A percentile compares a stretch with the other conserved stretches of the same genome.
Conservation (phyloP, 2,329 filamentous ascomycete genomes). For the Alternaria conjuncta region DNA sequence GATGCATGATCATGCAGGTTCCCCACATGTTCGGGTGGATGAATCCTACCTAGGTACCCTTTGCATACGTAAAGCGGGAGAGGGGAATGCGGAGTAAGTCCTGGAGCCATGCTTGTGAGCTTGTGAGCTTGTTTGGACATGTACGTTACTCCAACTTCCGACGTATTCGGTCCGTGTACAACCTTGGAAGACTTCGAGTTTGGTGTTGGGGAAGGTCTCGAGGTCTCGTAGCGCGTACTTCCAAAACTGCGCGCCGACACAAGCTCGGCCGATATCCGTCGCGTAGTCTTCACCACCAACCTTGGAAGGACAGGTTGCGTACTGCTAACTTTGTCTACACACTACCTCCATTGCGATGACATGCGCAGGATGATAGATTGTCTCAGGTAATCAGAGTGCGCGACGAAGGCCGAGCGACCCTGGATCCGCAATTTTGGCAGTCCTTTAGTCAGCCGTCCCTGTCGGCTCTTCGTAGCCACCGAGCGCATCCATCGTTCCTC, state of each 20-base stretch:
- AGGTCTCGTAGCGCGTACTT: background rate
- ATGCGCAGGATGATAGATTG: background rate
- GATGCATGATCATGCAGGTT: slow-evolving; percentile 1
- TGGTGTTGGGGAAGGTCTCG: background rate
- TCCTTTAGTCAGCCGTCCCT: background rate
- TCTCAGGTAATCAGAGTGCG: background rate
- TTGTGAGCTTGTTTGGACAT: background rate
- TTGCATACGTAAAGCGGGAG: background rate
- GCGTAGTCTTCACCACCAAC: background rate
- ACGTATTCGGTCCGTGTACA: background rate
- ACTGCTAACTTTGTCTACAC: background rate
- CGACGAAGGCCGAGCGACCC: background rate
- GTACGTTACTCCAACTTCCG: background rate
- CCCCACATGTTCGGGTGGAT: slow-evolving; percentile 20
- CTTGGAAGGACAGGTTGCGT: background rate
- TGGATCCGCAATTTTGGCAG: background rate
- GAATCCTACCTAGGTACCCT: background rate
- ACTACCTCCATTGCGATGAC: background rate
- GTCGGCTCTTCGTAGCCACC: background rate
- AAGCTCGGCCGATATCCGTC: background rate
- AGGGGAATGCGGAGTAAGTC: slow-evolving; percentile 20
- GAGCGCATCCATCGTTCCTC: background rate
- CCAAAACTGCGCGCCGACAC: background rate
- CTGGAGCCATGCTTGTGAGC: background rate
- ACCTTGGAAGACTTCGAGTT: background rate